Conservation (phyloP, 768 basidiomycete species). For the Tremella yokohamensis region DNA sequence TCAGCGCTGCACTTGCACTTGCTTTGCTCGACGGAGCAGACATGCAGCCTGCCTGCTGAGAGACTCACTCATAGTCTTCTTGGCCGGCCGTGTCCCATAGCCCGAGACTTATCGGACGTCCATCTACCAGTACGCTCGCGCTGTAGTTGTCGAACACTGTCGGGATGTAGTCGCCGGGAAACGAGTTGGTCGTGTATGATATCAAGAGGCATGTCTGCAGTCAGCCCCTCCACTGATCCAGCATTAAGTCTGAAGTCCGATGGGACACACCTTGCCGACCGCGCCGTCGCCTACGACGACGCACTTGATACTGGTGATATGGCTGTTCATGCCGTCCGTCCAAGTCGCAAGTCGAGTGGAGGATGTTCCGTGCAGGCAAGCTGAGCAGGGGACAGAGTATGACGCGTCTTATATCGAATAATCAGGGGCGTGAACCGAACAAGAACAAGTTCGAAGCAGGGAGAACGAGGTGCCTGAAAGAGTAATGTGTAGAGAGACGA, state of each 20-base stretch:
- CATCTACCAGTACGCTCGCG: conserved; percentile 92
- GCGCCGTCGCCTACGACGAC: conserved; percentile 99
- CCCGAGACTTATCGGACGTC: conserved; percentile 95
- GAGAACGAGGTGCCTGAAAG: too few species aligned
- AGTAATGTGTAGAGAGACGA: too few species aligned
- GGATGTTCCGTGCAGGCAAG: too few species aligned
- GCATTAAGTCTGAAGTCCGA: neutral
- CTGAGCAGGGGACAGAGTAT: too few species aligned
- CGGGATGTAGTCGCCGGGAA: conserved; percentile 60
- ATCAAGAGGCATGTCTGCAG: conserved; percentile 93
- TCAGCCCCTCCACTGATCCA: neutral
- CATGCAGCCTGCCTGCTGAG: neutral
- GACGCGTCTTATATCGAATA: too few species aligned
- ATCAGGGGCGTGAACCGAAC: too few species aligned
- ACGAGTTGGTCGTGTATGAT: conserved; percentile 98
- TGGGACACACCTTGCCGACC: conserved; percentile 78
- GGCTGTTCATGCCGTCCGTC: conserved; percentile 43
- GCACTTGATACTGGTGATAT: conserved; percentile 91
- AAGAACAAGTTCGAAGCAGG: too few species aligned
- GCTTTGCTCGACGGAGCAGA: neutral
- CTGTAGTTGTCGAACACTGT: conserved; percentile 98
- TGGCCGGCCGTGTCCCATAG: conserved; percentile 51
- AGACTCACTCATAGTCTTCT: conserved; percentile 50
- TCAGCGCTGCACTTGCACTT: neutral
- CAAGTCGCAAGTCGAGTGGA: too few species aligned